Evolutionary conservation across 768 basidiomycete species (phyloP), one percentile per base, ranked within the genome.

Genomic region (Phaffia tasmanica): DNA sequence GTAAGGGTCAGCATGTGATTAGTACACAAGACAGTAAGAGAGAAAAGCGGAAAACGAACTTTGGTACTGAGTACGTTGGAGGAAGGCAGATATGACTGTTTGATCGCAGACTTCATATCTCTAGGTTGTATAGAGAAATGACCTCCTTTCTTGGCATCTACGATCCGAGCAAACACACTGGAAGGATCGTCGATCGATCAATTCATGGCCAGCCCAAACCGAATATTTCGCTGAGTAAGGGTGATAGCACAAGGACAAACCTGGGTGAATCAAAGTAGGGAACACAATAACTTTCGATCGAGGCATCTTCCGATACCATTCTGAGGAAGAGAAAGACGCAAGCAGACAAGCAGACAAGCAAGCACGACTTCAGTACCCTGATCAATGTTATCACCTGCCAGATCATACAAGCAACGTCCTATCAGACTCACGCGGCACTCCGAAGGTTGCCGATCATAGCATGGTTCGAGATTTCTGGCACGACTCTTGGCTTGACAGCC

Each of bases 231-330:
- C 35, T 42, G 35, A 42, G 35, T 4, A 42, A 5, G 35, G 21
- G 27, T 8, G 61, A 21, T 15, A 16, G 8, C 15, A 29, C 6
- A 18, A 19, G 29, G 8, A 63, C 72, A 19, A 29, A 74, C 73
- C 88, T 90, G 3, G 92, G 92, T 1, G 89, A 92, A 76, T 95
- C 92, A 74, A 95, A 94, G 78, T 92, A 81, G 11, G 35, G 35
- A 4, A 42, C 35, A 42, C 35, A 42, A 42, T 42, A 42, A 42
- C 35, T 42, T 42, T 42, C 35, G 35, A 42, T 42, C 35, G 73
- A 74, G 11, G 76, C 77, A 57, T 76, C 75, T 70, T 94, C 53
- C 15, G 71, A 72, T 58, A 77, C 69, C 32, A 76, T 49, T 11
- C 35, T 42, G 35, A 42, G 11, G 35, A n/a, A n/a, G n/a, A n/a